These are phyloP conservation scores for Aspergillus asperescens DNA, from an alignment of 495 filamentous ascomycete genomes.

Conservation along the genomic window DNA sequence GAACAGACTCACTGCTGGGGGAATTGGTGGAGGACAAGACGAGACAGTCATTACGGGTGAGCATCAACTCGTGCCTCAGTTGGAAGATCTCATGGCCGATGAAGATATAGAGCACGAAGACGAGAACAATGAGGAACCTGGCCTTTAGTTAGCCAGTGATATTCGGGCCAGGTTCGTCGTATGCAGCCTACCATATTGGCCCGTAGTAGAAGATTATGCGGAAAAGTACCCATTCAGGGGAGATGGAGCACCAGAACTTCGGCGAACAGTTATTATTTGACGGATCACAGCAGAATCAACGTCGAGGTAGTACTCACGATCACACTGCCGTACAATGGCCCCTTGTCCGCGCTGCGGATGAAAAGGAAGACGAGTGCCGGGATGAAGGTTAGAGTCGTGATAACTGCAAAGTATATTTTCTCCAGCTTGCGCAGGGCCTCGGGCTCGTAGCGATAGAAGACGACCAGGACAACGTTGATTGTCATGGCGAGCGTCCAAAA, in stretches of 20 bases:
- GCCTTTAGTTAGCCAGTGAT: too few relatives aligned
- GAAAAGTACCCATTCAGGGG: constrained; percentile 40
- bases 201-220: constrained; percentile 42
- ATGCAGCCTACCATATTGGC: constrained; percentile 36
- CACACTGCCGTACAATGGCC: constrained; percentile 41
- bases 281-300: not conserved
- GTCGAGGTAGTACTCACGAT: constrained; percentile 26
- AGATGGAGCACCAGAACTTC: constrained; percentile 45
- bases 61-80: constrained; percentile 32
- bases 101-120: constrained; percentile 36
- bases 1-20: constrained; percentile 6
- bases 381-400: constrained; percentile 35
- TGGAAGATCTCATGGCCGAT: constrained; percentile 40
- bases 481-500: constrained; percentile 47
- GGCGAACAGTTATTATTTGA: not conserved
- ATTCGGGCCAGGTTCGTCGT: too few relatives aligned
- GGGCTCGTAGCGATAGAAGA: constrained; percentile 39
- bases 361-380: constrained; percentile 42
- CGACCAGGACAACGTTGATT: constrained; percentile 41
- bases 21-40: constrained; percentile 15
- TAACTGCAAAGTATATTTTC: constrained; percentile 34
- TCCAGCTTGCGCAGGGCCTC: constrained; percentile 36
- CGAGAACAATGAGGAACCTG: constrained; percentile 36
- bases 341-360: constrained; percentile 32
- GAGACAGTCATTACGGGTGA: constrained; percentile 31